phyloP scores from a whole-genome alignment of 2,329 filamentous ascomycete species.

The Diplodia mutila region DNA sequence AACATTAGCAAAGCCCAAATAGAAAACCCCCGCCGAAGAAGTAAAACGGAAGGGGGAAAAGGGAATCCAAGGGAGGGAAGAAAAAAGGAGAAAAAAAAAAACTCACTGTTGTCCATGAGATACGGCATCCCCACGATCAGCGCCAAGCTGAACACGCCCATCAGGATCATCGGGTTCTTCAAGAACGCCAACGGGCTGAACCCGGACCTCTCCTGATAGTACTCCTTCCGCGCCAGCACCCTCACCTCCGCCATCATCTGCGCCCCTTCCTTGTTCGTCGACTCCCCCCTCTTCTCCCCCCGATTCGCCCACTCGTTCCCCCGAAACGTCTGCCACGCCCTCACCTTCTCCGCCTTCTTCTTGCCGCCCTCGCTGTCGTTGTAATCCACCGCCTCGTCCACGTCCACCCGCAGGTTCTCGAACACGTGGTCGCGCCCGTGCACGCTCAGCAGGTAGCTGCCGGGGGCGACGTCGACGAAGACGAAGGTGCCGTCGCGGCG shows the following conservation, averaged over 20 bases:
- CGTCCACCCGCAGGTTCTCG: slow-evolving; percentile 78
- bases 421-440: slow-evolving; percentile 76
- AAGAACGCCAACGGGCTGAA: slow-evolving; percentile 73
- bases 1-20: not conserved
- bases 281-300: slow-evolving; percentile 63
- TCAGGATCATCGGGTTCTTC: slow-evolving; percentile 95
- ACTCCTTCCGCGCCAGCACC: slow-evolving; percentile 68
- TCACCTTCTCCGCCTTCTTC: slow-evolving; percentile 50
- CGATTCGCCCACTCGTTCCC: slow-evolving; percentile 90
- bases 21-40: not conserved
- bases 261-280: slow-evolving; percentile 40
- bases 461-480: slow-evolving; percentile 71
- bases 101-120: slow-evolving; percentile 86
- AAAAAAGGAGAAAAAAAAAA: slow-evolving; percentile 43
- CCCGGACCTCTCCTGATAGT: slow-evolving; percentile 73
- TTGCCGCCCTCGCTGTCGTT: not conserved
- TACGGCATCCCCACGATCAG: slow-evolving; percentile 94
- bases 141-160: slow-evolving; percentile 79
- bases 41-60: not conserved
- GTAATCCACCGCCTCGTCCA: slow-evolving; percentile 46
- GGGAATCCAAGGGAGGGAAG: not conserved
- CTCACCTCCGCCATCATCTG: slow-evolving; percentile 55
- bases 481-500: slow-evolving; percentile 71
- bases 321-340: slow-evolving; percentile 81
- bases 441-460: slow-evolving; percentile 82